Conservation (phyloP, 352 stramenopile genomes). For the Peronospora farinosa region DNA sequence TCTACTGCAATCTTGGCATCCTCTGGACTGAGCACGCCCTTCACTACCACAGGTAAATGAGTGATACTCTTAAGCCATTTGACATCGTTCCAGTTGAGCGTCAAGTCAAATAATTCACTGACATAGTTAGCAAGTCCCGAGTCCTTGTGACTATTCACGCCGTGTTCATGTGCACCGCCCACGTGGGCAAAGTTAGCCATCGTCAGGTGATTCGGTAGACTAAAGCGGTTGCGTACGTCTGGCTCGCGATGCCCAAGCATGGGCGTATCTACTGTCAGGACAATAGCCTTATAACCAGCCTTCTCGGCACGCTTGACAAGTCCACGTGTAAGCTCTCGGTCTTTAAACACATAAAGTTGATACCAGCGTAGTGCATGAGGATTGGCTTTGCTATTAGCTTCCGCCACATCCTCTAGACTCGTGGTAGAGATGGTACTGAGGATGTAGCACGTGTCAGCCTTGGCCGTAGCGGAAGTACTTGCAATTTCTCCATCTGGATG, state of each 20-base stretch:
- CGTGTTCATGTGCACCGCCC: conserved; percentile 55
- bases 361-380: conserved; percentile 87
- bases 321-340: conserved; percentile 87
- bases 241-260: conserved; percentile 93
- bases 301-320: conserved; percentile 86
- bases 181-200: conserved; percentile 40
- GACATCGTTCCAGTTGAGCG: conserved; percentile 91
- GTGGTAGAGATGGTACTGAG: conserved; percentile 82
- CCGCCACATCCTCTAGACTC: conserved; percentile 43
- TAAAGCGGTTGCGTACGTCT: conserved; percentile 92
- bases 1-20: conserved; percentile 88
- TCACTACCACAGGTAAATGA: conserved; percentile 88
- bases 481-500: conserved; percentile 91
- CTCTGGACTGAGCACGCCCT: conserved; percentile 90
- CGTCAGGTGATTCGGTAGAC: conserved; percentile 66
- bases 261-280: conserved; percentile 94
- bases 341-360: conserved; percentile 96
- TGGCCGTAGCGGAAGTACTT: conserved; percentile 71
- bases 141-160: conserved; percentile 36
- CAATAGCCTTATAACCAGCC: conserved; percentile 93
- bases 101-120: conserved; percentile 90
- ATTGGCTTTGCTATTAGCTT: conserved; percentile 54
- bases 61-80: conserved; percentile 90
- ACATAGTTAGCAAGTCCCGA: conserved; percentile 33
- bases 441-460: conserved; percentile 87